A percentile compares a stretch with the other conserved stretches of the same genome.
Conservation (phyloP, 495 filamentous ascomycete species). For the Chaetomium fimeti region DNA sequence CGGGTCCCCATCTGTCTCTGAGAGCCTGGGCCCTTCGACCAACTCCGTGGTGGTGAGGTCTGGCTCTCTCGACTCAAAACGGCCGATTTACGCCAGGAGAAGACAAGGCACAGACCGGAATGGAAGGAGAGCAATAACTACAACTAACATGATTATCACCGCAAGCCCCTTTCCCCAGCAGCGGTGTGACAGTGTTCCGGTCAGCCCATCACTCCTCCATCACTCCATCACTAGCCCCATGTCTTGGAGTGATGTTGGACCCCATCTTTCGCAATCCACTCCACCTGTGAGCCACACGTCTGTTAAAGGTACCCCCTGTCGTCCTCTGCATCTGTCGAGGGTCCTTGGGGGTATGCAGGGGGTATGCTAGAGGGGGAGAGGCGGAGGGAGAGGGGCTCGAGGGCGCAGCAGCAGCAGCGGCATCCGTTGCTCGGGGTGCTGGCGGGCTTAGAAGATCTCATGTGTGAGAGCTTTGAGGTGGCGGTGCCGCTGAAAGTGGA, state of each 20-base stretch:
- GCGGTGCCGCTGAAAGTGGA: constrained; percentile 80
- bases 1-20: neutral
- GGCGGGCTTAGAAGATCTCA: constrained; percentile 69
- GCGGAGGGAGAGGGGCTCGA: neutral
- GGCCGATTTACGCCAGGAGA: too few relatives aligned
- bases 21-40: neutral
- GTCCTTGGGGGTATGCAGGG: neutral
- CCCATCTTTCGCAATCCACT: constrained; percentile 9
- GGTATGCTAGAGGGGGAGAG: constrained; percentile 1
- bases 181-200: too few relatives aligned
- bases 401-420: constrained; percentile 3
- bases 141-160: neutral
- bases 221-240: neutral
- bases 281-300: neutral
- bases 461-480: constrained; percentile 88
- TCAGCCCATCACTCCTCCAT: too few relatives aligned
- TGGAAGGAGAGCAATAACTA: neutral
- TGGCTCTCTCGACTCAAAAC: too few relatives aligned
- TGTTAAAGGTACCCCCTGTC: neutral
- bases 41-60: too few relatives aligned
- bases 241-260: neutral
- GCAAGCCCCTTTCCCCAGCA: too few relatives aligned
- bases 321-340: constrained; percentile 1
- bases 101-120: too few relatives aligned
- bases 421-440: constrained; percentile 59